A percentile compares a stretch with the other conserved stretches of the same genome.
phyloP scores from a whole-genome alignment of 129 eudicot genomes.

The Flaveria linearis region DNA sequence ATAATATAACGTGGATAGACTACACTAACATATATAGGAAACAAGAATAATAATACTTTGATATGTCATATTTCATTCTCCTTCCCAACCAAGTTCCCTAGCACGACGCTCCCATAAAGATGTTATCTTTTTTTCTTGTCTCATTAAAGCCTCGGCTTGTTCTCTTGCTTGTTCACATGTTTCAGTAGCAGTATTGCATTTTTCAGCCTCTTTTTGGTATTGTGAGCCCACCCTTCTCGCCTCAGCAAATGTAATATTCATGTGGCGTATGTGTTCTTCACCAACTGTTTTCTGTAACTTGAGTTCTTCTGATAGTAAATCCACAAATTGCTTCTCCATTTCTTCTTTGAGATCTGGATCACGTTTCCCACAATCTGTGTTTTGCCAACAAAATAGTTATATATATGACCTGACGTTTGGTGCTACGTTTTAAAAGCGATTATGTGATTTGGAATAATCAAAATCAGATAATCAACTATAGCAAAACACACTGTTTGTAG shows the following conservation, averaged over 20 bases:
- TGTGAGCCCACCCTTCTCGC: slow-evolving; percentile 74
- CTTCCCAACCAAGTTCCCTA: slow-evolving; percentile 75
- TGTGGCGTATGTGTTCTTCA: slow-evolving; percentile 63
- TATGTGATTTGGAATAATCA: background rate
- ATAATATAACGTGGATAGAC: background rate
- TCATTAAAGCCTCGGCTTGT: slow-evolving; percentile 55
- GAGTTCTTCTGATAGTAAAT: slow-evolving; percentile 68
- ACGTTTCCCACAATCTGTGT: slow-evolving; percentile 76
- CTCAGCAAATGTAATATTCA: slow-evolving; percentile 73
- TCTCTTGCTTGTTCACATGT: slow-evolving; percentile 82
- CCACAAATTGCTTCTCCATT: slow-evolving; percentile 85
- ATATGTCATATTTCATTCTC: slow-evolving; percentile 25
- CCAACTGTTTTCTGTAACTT: slow-evolving; percentile 63
- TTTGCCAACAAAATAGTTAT: background rate
- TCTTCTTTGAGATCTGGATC: slow-evolving; percentile 88
- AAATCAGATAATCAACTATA: background rate
- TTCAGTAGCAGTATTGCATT: slow-evolving; percentile 79
- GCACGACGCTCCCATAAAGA: slow-evolving; percentile 76
- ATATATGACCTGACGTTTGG: background rate
- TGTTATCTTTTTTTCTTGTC: slow-evolving; percentile 75
- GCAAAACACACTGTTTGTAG: background rate
- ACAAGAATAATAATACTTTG: slow-evolving; percentile 4
- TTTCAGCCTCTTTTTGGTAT: slow-evolving; percentile 83
- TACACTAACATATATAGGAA: slow-evolving; percentile 16
- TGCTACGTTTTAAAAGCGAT: background rate